phyloP scores from a whole-genome alignment of 176 grass and related monocot genomes.

The Oryza coarctata region DNA sequence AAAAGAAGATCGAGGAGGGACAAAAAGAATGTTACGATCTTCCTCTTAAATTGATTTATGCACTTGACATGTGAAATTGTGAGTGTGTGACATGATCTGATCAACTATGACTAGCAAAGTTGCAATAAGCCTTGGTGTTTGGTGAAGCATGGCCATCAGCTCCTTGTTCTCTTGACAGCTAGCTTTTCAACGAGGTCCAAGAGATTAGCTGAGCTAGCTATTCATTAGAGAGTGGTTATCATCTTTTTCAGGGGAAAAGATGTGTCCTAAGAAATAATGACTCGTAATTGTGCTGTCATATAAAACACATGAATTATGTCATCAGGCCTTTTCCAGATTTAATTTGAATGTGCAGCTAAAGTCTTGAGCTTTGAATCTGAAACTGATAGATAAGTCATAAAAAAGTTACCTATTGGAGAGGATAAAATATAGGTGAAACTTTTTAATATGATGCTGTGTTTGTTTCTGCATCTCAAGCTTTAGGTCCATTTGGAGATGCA shows the following conservation, averaged over 20 bases:
- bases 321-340: not conserved
- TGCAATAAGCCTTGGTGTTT: not conserved
- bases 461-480: not conserved
- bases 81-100: not conserved
- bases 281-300: not conserved
- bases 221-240: not conserved
- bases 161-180: not conserved
- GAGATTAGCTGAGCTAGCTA: not conserved
- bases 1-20: too few species aligned
- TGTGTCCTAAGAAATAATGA: not conserved
- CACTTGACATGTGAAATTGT: not conserved
- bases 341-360: not conserved
- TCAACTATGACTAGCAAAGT: not conserved
- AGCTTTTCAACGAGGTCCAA: not conserved
- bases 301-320: not conserved
- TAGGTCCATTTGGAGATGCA: not conserved
- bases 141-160: not conserved
- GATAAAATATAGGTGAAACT: not conserved
- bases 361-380: not conserved
- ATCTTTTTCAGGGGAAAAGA: not conserved
- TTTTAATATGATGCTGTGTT: not conserved
- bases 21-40: not conserved
- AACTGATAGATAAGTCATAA: not conserved
- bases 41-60: not conserved
- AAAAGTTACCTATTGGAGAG: not conserved